Base-by-base conservation (phyloP, 108 stramenopile species). In the Licmophora abbreviata region DNA sequence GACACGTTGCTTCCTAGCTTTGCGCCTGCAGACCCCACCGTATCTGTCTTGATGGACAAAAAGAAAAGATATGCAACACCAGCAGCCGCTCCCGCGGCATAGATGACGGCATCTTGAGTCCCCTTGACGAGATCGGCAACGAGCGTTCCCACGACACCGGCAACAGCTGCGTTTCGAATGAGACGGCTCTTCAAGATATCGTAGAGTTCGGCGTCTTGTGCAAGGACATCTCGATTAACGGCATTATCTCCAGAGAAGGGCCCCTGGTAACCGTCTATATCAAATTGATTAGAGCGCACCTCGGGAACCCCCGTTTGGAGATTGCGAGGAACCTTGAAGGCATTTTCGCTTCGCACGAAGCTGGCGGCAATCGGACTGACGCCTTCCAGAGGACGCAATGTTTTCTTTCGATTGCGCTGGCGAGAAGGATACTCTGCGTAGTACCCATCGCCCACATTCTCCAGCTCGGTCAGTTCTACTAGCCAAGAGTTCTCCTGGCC, bases 391-490 rank as follows among this genome's bases (percentile, higher is more conserved):
- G 62, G 54, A 5, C 84, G 82, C 24, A 74, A 47, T 8, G 71
- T 62, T 44, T 67, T 62, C 42, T 71, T 74, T 23, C 54, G 28
- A 29, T 42, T 55, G 6, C 77, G 82, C 14, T 67, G 58, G 1
- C 71, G 55, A 14, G 60, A 60, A 29, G 74, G 69, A 56, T 83
- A 85, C 44, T 91, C 88, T 32, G 77, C 84, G 65, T 54, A 91
- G 42, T 84, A 91, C 10, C 88, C 88, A 44, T 84, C 80, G 9
- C 85, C 85, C 12, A 86, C 65, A 63, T 91, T 70, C 52, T 84
- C 81, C 48, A 91, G 54, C 48, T 77, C 71, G n/a, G 66, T 72
- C 27, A 91, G 51, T 56, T 91, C 88, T 22, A 71, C 69, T 24
- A 71, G 44, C 73, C 71, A 91, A 15, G 49, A 51, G 14, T 51